A percentile compares a stretch with the other conserved stretches of the same genome.
Conservation (phyloP, 768 basidiomycete species). For the Lactarius sanguifluus region DNA sequence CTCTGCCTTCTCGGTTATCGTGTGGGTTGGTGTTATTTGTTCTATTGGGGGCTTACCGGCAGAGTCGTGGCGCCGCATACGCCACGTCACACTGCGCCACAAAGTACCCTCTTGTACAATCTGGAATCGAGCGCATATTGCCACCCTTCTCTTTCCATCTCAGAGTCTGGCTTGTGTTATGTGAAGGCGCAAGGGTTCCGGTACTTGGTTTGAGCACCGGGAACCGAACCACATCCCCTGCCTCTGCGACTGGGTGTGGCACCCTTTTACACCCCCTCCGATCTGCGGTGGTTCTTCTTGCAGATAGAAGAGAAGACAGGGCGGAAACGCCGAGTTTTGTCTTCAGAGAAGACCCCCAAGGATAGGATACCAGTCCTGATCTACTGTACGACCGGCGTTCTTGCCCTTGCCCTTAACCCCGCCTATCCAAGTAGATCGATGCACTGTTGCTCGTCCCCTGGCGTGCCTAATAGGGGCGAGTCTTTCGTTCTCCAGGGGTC, state of each 20-base stretch:
- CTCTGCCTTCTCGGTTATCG: neutral
- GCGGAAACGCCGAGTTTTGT: neutral
- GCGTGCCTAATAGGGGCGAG: neutral
- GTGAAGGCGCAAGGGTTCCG: neutral
- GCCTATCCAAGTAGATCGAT: neutral
- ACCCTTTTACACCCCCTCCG: too few relatives aligned
- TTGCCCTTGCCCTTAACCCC: neutral
- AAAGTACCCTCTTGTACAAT: too few relatives aligned
- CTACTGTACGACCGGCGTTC: neutral
- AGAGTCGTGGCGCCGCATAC: neutral
- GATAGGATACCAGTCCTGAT: neutral
- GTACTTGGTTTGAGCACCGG: neutral
- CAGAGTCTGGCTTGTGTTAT: neutral
- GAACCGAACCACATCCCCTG: neutral
- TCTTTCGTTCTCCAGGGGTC: neutral
- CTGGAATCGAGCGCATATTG: neutral
- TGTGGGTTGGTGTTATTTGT: neutral
- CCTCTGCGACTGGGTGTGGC: neutral
- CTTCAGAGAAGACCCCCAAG: neutral
- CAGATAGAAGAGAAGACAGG: neutral
- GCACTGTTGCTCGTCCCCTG: neutral
- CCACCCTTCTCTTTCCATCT: neutral
- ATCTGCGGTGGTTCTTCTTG: neutral
- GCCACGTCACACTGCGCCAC: neutral
- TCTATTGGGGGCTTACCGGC: neutral